These are phyloP conservation scores for Gynostemma pentaphyllum DNA, from an alignment of 306 rosid genomes.

Conservation along the genomic window DNA sequence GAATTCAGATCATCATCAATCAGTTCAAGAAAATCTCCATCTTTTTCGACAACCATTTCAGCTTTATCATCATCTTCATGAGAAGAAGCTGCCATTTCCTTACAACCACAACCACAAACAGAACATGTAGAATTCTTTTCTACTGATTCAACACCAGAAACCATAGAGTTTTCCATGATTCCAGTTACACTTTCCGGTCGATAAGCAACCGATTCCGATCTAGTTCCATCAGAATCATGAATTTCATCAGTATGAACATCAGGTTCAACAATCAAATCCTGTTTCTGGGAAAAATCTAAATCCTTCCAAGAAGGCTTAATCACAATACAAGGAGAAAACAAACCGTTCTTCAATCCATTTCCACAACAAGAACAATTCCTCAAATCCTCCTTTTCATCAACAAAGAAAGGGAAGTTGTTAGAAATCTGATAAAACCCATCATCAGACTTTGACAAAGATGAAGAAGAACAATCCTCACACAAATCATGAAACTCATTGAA, in stretches of 20 bases:
- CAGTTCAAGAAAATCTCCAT: constrained; percentile 1
- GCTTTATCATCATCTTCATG: constrained; percentile 25
- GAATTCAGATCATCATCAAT: constrained; percentile 5
- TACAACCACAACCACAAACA: constrained; percentile 35
- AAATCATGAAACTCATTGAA: constrained; percentile 49
- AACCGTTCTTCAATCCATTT: constrained; percentile 29
- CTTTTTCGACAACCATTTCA: constrained; percentile 23
- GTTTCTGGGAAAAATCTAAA: constrained; percentile 48
- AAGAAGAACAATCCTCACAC: constrained; percentile 80
- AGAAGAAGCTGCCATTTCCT: constrained; percentile 30
- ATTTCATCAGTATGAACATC: constrained; percentile 29
- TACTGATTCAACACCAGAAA: constrained; percentile 37
- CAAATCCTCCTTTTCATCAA: constrained; percentile 28
- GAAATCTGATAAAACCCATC: constrained; percentile 31
- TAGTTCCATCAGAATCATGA: constrained; percentile 35
- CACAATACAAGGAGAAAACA: constrained; percentile 55
- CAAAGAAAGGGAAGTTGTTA: constrained; percentile 40
- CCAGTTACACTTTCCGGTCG: constrained; percentile 29
- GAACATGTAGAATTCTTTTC: constrained; percentile 42
- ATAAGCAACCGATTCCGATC: constrained; percentile 37
- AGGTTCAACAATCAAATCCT: constrained; percentile 24
- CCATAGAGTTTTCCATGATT: constrained; percentile 24
- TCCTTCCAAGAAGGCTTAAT: constrained; percentile 53
- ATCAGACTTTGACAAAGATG: constrained; percentile 30
- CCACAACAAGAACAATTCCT: constrained; percentile 73